A percentile compares a stretch with the other conserved stretches of the same genome.
phyloP scores from a whole-genome alignment of 805 yeast genomes.

The Naumovozyma dairenensis region DNA sequence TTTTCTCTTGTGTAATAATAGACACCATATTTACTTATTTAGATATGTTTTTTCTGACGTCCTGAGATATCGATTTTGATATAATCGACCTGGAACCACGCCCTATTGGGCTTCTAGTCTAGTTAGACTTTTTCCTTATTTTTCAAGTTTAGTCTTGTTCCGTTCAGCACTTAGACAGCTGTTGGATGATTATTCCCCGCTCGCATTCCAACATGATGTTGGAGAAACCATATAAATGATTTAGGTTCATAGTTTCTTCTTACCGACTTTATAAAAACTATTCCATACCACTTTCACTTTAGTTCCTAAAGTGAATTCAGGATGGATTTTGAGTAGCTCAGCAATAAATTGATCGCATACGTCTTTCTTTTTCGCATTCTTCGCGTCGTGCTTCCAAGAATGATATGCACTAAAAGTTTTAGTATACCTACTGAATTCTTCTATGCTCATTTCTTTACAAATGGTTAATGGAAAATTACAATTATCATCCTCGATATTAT shows the following conservation, averaged over 20 bases:
- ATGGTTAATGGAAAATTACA: conserved; percentile 28
- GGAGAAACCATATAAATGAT: too few relatives aligned
- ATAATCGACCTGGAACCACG: too few relatives aligned
- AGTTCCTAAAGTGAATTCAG: conserved; percentile 10
- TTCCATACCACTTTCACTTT: conserved; percentile 19
- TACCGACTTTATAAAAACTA: conserved; percentile 20
- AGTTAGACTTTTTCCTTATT: too few relatives aligned
- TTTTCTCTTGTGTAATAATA: too few relatives aligned
- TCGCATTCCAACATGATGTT: too few relatives aligned
- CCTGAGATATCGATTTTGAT: too few relatives aligned
- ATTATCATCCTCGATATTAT: conserved; percentile 2
- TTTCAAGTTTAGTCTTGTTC: too few relatives aligned
- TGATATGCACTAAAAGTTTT: conserved; percentile 68
- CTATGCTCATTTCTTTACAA: conserved; percentile 34
- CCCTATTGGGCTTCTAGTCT: too few relatives aligned
- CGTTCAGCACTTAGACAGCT: too few relatives aligned
- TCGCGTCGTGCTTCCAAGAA: conserved; percentile 35
- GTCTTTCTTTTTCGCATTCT: conserved; percentile 31
- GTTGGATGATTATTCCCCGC: too few relatives aligned
- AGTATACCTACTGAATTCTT: conserved; percentile 42
- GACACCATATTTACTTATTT: too few relatives aligned
- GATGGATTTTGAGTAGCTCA: conserved; percentile 29
- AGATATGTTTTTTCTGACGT: too few relatives aligned
- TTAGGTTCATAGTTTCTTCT: background rate
- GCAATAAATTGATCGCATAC: conserved; percentile 41